Evolutionary conservation across 441 rosid genomes (phyloP), one percentile per base, ranked within the genome.

Genomic region (Aquilaria agallochum): DNA sequence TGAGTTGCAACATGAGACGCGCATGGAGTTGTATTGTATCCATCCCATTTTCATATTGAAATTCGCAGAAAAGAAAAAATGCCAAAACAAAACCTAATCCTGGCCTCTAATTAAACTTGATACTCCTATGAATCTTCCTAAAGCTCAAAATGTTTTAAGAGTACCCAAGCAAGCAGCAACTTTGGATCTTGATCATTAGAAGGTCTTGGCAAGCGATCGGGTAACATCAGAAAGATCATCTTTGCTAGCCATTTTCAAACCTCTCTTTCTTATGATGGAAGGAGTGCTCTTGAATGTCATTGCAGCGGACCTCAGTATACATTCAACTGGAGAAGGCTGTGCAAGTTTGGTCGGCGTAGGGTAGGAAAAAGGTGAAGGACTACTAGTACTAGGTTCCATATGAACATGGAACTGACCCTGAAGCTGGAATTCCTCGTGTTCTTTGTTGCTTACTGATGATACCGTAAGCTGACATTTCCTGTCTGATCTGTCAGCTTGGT

Each of bases 221-320:
- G 58, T 4, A 7, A 48, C n/a, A 6, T 30, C 50, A 13, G 51
- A 53, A n/a, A 30, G 5, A n/a, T 62, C 14, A 53, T 9, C 14
- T 5, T 42, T 27, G 50, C 50, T 50, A 53, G 30, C 50, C 40
- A 10, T 42, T 52, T 9, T 52, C 57, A 27, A 14, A 6, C 59
- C 31, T 42, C 65, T 62, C 36, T 52, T 52, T 56, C 65, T 42
- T 52, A 62, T 53, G 49, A 62, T 62, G 20, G 65, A 60, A 15
- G 56, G 65, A 4, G 65, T 62, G 65, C 50, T 53, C 49, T 53
- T 42, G 50, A 62, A 62, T n/a, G 65, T 62, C 65, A 62, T 42
- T 53, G 65, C 65, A 40, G 58, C 52, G 3, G 50, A 51, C 58
- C 65, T 62, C 65, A 62, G 45, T 53, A 62, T 52, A 53, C 42